Conservation (phyloP, 441 rosid species). For the Pelargonium citronellum region DNA sequence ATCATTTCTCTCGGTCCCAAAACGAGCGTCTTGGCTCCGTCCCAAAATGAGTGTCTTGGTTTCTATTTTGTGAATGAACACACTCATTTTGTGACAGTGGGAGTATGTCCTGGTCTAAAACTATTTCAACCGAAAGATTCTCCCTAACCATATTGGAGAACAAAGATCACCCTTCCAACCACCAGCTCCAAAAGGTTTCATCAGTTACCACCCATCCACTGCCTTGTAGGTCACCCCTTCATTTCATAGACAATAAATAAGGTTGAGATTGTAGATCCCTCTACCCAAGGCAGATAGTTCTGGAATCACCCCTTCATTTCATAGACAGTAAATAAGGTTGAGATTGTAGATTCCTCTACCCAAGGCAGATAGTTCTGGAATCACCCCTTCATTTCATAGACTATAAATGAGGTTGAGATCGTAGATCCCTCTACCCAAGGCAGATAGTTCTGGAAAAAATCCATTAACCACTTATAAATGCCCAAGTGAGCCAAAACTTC, state of each 20-base stretch:
- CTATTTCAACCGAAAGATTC: no score
- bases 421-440: neutral
- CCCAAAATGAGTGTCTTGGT: no score
- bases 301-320: neutral
- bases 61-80: no score
- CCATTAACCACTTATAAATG: neutral
- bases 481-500: no score
- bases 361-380: neutral
- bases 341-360: neutral
- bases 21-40: no score
- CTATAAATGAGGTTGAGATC: neutral
- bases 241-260: neutral
- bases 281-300: constrained; percentile 2
- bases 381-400: neutral
- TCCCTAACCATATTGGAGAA: no score
- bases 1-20: no score
- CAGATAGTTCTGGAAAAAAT: neutral
- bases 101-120: neutral
- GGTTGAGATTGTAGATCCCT: neutral
- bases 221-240: neutral
- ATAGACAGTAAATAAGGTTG: neutral
- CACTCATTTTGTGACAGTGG: no score
- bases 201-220: neutral
- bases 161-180: no score
- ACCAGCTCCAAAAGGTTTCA: neutral